These are phyloP conservation scores for Elaeagnus macrophylla DNA, from an alignment of 306 rosid genomes.

Conservation along the genomic window DNA sequence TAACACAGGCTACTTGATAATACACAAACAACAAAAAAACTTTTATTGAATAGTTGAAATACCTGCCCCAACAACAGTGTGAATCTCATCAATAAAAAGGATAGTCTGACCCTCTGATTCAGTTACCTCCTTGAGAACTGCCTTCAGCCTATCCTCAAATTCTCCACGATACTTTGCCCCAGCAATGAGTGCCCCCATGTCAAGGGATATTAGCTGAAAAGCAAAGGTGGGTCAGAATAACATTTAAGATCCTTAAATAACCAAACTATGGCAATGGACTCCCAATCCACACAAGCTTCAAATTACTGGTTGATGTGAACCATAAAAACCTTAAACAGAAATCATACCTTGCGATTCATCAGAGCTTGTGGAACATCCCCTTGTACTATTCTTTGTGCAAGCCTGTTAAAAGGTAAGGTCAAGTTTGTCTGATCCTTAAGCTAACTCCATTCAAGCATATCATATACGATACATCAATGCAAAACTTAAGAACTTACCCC, in stretches of 20 bases:
- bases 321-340: constrained; percentile 9
- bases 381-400: constrained; percentile 95
- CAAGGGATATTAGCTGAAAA: constrained; percentile 91
- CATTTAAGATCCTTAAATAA: background rate
- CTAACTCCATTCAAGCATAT: background rate
- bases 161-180: constrained; percentile 99
- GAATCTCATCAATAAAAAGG: constrained; percentile 94
- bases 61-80: constrained; percentile 99
- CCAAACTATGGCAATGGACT: background rate
- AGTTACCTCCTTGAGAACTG: constrained; percentile 95
- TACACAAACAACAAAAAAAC: background rate
- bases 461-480: background rate
- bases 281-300: constrained; percentile 4
- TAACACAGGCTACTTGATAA: background rate
- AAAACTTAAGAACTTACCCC: constrained; percentile 51
- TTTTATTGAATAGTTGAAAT: constrained; percentile 1
- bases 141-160: constrained; percentile 98
- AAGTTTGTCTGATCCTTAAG: background rate
- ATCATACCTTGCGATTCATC: constrained; percentile 84
- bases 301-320: no score
- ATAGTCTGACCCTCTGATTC: constrained; percentile 93
- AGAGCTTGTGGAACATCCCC: constrained; percentile 98
- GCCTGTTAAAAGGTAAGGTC: constrained; percentile 41
- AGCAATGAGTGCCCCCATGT: constrained; percentile 97
- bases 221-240: constrained; percentile 1